These are phyloP conservation scores for Aquilaria yunnanensis DNA, from an alignment of 345 rosid species.

Conservation along the genomic window DNA sequence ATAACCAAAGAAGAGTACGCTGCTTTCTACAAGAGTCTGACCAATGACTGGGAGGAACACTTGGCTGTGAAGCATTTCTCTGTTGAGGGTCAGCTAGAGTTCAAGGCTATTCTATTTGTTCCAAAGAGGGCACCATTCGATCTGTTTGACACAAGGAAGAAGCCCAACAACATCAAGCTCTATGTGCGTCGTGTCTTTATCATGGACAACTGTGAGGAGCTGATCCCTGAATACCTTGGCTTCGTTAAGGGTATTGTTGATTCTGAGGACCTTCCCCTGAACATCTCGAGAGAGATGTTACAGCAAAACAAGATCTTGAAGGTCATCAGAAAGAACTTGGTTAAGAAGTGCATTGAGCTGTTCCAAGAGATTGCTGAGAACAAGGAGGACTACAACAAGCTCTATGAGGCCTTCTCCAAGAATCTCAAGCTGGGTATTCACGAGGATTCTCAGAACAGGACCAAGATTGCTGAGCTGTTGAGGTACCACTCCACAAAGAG, in stretches of 20 bases:
- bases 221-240: slow-evolving; percentile 33
- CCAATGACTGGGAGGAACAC: slow-evolving; percentile 43
- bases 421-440: slow-evolving; percentile 37
- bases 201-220: slow-evolving; percentile 46
- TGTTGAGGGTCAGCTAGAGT: slow-evolving; percentile 41
- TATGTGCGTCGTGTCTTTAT: slow-evolving; percentile 38
- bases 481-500: slow-evolving; percentile 34
- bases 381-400: slow-evolving; percentile 36
- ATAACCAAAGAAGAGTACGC: slow-evolving; percentile 37
- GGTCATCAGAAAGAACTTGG: slow-evolving; percentile 39
- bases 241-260: slow-evolving; percentile 18
- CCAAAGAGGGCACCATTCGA: slow-evolving; percentile 37
- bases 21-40: slow-evolving; percentile 32
- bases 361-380: slow-evolving; percentile 38
- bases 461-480: slow-evolving; percentile 26
- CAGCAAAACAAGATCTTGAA: slow-evolving; percentile 44
- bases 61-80: slow-evolving; percentile 38
- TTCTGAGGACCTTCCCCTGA: slow-evolving; percentile 35
- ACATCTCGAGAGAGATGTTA: slow-evolving; percentile 37
- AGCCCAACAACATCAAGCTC: slow-evolving; percentile 35
- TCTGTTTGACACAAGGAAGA: slow-evolving; percentile 33
- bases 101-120: slow-evolving; percentile 35
- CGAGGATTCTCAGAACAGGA: slow-evolving; percentile 34
- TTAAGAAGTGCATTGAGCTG: slow-evolving; percentile 42
- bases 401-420: slow-evolving; percentile 39